Conservation (phyloP, 176 grass and related monocot genomes). For the Aegilops sharonensis region DNA sequence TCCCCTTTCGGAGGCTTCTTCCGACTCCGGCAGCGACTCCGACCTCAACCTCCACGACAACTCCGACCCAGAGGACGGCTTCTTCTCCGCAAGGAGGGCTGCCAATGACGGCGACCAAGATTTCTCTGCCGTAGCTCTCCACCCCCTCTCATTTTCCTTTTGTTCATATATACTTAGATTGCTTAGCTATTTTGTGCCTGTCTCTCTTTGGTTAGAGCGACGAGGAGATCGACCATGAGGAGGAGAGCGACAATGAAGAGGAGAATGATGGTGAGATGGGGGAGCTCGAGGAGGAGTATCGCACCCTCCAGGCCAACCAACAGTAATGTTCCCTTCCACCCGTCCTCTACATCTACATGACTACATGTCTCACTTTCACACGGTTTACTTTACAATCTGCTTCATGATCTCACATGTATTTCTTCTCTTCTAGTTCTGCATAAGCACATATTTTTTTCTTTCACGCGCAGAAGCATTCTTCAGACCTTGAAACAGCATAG, state of each 20-base stretch:
- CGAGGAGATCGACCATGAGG: neutral
- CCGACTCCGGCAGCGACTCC: neutral
- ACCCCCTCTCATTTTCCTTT: neutral
- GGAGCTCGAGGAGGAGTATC: conserved; percentile 30
- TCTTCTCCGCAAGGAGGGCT: neutral
- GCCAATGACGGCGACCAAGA: neutral
- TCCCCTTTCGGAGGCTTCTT: neutral
- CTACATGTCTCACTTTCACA: neutral
- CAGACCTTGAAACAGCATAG: conserved; percentile 16
- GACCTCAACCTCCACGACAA: conserved; percentile 5
- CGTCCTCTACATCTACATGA: neutral
- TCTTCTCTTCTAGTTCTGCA: neutral
- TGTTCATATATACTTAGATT: neutral
- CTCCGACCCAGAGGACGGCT: conserved; percentile 3
- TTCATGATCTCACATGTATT: neutral
- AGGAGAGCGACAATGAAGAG: neutral
- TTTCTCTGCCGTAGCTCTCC: neutral
- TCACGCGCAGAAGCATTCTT: conserved; percentile 4
- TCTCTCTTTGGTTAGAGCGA: neutral
- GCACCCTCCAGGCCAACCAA: conserved; percentile 1
- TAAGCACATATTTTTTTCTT: neutral
- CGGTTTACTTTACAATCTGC: neutral
- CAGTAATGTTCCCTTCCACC: neutral
- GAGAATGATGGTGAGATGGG: neutral
- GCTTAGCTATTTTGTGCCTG: neutral